Conservation (phyloP, 1,139 yeast genomes). For the Kodamaea anthophila region DNA sequence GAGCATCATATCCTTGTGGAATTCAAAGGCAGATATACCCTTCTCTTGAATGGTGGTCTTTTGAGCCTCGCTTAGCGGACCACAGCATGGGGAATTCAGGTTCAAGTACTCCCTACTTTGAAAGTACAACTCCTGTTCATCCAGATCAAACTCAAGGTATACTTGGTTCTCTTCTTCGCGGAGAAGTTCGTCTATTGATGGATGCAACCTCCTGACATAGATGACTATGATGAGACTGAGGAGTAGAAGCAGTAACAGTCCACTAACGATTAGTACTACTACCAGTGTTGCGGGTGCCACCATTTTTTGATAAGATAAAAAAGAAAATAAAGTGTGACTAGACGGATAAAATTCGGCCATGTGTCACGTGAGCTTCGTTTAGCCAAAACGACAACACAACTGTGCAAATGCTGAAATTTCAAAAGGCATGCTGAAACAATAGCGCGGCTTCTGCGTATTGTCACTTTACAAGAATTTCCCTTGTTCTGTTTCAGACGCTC, state of each 20-base stretch:
- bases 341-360: background rate
- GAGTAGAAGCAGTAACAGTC: background rate
- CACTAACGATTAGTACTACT: background rate
- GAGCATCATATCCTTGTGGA: constrained; percentile 62
- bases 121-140: constrained; percentile 75
- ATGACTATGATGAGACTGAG: constrained; percentile 2
- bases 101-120: constrained; percentile 57
- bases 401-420: too few relatives aligned
- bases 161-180: constrained; percentile 60
- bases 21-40: constrained; percentile 92
- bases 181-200: constrained; percentile 46
- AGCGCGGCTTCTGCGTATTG: too few relatives aligned
- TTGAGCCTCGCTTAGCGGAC: constrained; percentile 42
- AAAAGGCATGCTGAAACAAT: too few relatives aligned
- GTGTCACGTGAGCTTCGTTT: too few relatives aligned
- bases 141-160: constrained; percentile 56
- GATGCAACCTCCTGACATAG: constrained; percentile 2
- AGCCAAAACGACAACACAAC: too few relatives aligned
- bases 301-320: constrained; percentile 3
- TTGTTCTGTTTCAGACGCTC: too few relatives aligned
- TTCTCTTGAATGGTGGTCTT: constrained; percentile 74
- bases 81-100: constrained; percentile 50
- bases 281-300: constrained; percentile 1
- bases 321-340: constrained; percentile 5
- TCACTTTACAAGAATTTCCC: too few relatives aligned